Evolutionary conservation across 129 eudicot genomes (phyloP).

Genomic region (Apium graveolens): DNA sequence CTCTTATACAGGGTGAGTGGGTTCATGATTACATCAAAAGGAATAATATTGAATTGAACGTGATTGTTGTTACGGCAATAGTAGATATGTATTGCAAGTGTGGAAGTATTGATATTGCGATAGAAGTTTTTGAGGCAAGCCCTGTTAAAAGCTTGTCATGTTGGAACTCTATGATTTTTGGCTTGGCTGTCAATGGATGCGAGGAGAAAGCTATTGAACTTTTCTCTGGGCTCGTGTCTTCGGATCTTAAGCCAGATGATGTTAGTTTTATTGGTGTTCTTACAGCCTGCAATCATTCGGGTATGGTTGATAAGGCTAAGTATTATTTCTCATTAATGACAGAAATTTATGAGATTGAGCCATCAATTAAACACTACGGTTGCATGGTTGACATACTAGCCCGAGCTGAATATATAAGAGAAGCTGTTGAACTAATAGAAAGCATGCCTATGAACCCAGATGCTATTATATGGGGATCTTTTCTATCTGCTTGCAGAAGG

Average conservation of each 20-base stretch:
- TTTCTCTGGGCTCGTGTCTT: slow-evolving; percentile 33
- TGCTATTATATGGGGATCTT: slow-evolving; percentile 56
- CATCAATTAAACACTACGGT: slow-evolving; percentile 62
- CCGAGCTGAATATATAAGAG: slow-evolving; percentile 40
- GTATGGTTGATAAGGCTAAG: slow-evolving; percentile 33
- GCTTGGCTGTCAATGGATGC: slow-evolving; percentile 52
- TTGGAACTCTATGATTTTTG: slow-evolving; percentile 74
- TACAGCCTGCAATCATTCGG: slow-evolving; percentile 54
- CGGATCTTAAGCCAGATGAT: slow-evolving; percentile 30
- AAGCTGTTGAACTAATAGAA: slow-evolving; percentile 43
- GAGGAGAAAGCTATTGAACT: slow-evolving; percentile 37
- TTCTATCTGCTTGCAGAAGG: slow-evolving; percentile 46
- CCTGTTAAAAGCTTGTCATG: slow-evolving; percentile 38
- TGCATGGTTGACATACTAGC: slow-evolving; percentile 63
- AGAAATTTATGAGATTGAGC: slow-evolving; percentile 31
- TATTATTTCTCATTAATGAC: slow-evolving; percentile 43
- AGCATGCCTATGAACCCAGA: slow-evolving; percentile 68
- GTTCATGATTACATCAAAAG: slow-evolving; percentile 47
- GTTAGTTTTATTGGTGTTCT: slow-evolving; percentile 53
- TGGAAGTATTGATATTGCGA: slow-evolving; percentile 47
- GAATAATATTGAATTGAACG: slow-evolving; percentile 32
- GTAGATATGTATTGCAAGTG: slow-evolving; percentile 71
- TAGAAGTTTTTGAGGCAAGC: slow-evolving; percentile 29
- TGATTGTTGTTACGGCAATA: slow-evolving; percentile 40
- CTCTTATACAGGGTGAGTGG: slow-evolving; percentile 64